Base-by-base conservation (phyloP, 169 alveolate genomes). In the Plasmodium fragile region DNA sequence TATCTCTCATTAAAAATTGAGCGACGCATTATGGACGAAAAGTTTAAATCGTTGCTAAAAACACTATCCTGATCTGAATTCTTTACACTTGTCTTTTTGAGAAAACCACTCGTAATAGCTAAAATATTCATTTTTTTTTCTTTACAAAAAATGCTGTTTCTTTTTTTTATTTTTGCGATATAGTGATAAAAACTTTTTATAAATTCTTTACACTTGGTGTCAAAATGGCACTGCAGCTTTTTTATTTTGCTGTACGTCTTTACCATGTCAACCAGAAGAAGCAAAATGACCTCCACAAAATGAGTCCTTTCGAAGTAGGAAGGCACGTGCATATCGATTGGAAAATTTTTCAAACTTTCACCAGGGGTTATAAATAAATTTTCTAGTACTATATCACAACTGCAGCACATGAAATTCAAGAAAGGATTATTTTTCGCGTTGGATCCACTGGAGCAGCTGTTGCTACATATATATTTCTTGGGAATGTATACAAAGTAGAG, bases 211-310 rank as follows among this genome's bases (percentile, higher is more conserved):
- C 93, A 85, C 75, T 73, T 85, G 25, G 10, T 41, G 59, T 85
- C 93, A 85, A 85, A 85, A 77, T 75, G 70, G 25, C 41, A 30
- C 65, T 85, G 83, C 70, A 77, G 73, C 71, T 85, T 85, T 45
- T 85, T 85, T 69, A 85, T 85, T 49, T 85, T 85, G 73, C 79
- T 85, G 69, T 85, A 75, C 25, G 75, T 75, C 79, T 85, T 85
- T 75, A 75, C 69, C 79, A 85, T 7, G 65, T 85, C 84, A 43
- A 73, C n/a, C 30, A 85, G 80, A 34, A 85, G 83, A 69, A 85
- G 59, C 80, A 75, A 85, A 85, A 85, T 75, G 18, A 85, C 18
- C 55, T 73, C 70, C 28, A 85, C 70, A 85, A 85, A 85, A 85
- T 55, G 36, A 8, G n/a, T 85, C 45, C 79, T 85, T 34, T 85